Evolutionary conservation across 83 land plant genomes (phyloP), one percentile per base, ranked within the genome.

Genomic region (Picea engelmannii): DNA sequence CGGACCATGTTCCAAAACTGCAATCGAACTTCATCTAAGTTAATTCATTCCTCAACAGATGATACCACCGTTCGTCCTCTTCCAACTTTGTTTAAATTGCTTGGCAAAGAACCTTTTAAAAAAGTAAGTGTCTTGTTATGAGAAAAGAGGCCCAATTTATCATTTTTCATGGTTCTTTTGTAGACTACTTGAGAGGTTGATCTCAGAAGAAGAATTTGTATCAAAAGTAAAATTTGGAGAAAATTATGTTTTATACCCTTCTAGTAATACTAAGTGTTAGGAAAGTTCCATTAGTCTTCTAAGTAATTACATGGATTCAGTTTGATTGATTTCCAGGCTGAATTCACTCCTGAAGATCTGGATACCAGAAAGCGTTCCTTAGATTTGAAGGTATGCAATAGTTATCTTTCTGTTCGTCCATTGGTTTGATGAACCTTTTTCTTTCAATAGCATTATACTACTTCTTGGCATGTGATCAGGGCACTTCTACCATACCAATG

Each of bases 321-420:
- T 75, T 74, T 75, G 18, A 11, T 52, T 75, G 61, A 52, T 52
- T 75, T 18, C 63, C 85, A 93, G 99, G 99, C 98, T 42, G 95
- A 94, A 69, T 91, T 95, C 66, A 91, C 92, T 81, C 99, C 98
- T 58, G 96, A 86, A 66, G 96, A 97, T 80, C 77, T 96, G 15
- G 86, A 84, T 21, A 86, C 83, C 73, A 80, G 90, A 79, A 96
- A 96, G 66, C 86, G 93, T 47, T 85, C 93, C n/a, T 70, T 94
- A 21, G 91, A 89, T 38, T 44, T 86, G 3, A 77, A 89, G 92
- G 94, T 94, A 79, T 8, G 66, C 52, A 42, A 60, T 10, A 68
- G 38, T 4, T 38, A 27, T 18, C 16, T 78, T 59, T 60, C 6
- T 82, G 31, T n/a, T 66, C 59, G 8, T 44, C 18, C 27, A 78